These are phyloP conservation scores for Macrolepiota albuminosa DNA, from an alignment of 768 basidiomycete species.

Conservation along the genomic window DNA sequence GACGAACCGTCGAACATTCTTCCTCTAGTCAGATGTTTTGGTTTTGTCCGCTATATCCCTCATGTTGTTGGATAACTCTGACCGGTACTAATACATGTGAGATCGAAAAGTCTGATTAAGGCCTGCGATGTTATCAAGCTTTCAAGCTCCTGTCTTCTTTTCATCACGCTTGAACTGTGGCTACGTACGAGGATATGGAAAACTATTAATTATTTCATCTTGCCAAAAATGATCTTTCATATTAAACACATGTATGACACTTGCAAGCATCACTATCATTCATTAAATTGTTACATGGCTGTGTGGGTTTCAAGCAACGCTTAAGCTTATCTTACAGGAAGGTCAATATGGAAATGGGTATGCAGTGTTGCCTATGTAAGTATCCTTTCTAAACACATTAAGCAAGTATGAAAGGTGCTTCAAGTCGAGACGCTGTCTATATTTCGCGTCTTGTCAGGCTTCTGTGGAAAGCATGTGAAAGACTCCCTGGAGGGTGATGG, in stretches of 20 bases:
- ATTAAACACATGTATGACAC: neutral
- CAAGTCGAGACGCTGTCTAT: neutral
- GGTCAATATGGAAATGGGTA: neutral
- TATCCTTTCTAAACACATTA: neutral
- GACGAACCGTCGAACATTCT: slow-evolving; percentile 86
- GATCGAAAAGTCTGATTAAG: neutral
- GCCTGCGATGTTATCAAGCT: neutral
- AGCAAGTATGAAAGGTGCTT: neutral
- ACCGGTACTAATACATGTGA: neutral
- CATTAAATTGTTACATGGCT: neutral
- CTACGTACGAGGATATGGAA: neutral
- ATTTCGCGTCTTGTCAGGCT: neutral
- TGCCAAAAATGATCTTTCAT: neutral
- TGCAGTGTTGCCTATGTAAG: neutral
- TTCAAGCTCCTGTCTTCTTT: neutral
- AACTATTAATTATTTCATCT: neutral
- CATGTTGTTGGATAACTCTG: neutral
- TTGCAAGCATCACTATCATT: too few species aligned
- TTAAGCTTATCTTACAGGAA: neutral
- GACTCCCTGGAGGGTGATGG: slow-evolving; percentile 14
- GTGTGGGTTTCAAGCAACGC: neutral
- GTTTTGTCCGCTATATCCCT: neutral
- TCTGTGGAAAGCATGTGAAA: slow-evolving; percentile 12
- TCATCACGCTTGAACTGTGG: neutral
- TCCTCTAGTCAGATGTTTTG: slow-evolving; percentile 45